Base-by-base conservation (phyloP, 805 yeast species). In the Cephaloascus fragrans region DNA sequence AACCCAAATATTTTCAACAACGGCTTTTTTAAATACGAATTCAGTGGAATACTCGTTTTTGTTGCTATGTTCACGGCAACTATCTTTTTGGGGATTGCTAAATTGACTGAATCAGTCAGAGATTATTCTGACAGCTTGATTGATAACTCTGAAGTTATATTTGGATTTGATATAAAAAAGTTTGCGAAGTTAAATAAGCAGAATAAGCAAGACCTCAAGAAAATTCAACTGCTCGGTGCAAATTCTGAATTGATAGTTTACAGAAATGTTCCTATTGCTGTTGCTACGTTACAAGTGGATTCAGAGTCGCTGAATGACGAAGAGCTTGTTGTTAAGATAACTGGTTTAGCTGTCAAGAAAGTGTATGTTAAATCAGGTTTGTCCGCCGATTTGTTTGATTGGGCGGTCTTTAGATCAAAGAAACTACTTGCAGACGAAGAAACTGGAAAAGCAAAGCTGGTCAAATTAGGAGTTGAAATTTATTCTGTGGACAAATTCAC, bases 201-300 rank as follows among this genome's bases (percentile, higher is more conserved):
- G 19, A 49, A 48, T 39, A 42, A 46, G 35, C 49, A 47, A 51
- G 26, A 44, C 43, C 15, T 47, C 52, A 20, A 43, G 38, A 37
- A 53, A 42, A 41, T 66, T 57, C 46, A 62, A 47, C 47, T 51
- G 37, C 44, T 48, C 48, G 71, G 72, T 17, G 61, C 66, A 14
- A 73, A 79, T 46, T 65, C 86, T 1, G 73, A 71, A 37, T 50
- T 80, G 32, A 66, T 82, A 19, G 53, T 73, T 15, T 83, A 83
- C 59, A 73, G 89, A 51, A 73, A 73, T n/a, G 64, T 79, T 1
- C 89, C 93, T 15, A 77, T 84, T 51, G 87, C 88, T 0, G 62
- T 79, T 29, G 62, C 72, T 23, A 68, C 80, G 1, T 42, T 64
- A 8, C 23, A 6, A 14, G n/a, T 8, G 9, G 61, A 71, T 35